Conservation (phyloP, 805 yeast species). For the Hanseniaspora singularis region DNA sequence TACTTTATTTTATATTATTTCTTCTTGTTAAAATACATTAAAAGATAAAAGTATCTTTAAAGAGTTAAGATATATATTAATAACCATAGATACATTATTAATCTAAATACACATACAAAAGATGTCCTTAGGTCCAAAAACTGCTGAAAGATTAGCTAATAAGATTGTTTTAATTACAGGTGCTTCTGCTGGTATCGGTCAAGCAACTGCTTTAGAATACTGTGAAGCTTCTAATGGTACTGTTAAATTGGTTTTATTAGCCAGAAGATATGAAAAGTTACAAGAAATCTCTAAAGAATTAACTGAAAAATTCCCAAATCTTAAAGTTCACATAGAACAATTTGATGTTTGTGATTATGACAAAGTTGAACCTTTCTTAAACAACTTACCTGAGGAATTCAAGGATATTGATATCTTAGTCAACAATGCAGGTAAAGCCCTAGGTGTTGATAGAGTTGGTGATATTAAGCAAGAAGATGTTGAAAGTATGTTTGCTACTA, state of each 20-base stretch:
- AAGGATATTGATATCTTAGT: constrained; percentile 53
- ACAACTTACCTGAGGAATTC: constrained; percentile 45
- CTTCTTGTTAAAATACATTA: background rate
- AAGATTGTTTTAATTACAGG: constrained; percentile 85
- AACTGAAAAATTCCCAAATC: constrained; percentile 35
- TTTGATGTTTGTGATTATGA: constrained; percentile 50
- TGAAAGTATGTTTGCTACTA: constrained; percentile 67
- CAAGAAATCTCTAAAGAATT: constrained; percentile 39
- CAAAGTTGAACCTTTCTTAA: constrained; percentile 41
- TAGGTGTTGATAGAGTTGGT: constrained; percentile 71
- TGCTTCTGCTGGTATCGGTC: constrained; percentile 92
- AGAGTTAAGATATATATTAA: background rate
- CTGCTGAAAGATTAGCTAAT: constrained; percentile 68
- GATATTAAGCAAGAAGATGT: constrained; percentile 52
- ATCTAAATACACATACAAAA: background rate
- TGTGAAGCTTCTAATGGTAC: constrained; percentile 66
- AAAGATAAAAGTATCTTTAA: too few relatives aligned
- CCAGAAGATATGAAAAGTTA: constrained; percentile 61
- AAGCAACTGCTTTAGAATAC: constrained; percentile 78
- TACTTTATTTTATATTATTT: background rate
- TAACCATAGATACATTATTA: too few relatives aligned
- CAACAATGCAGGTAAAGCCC: constrained; percentile 70
- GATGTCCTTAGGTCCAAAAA: constrained; percentile 60
- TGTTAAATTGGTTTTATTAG: constrained; percentile 58
- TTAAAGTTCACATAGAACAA: constrained; percentile 35